These are phyloP conservation scores for Dorcoceras hygrometricum DNA, from an alignment of 257 asterid genomes.

Conservation along the genomic window DNA sequence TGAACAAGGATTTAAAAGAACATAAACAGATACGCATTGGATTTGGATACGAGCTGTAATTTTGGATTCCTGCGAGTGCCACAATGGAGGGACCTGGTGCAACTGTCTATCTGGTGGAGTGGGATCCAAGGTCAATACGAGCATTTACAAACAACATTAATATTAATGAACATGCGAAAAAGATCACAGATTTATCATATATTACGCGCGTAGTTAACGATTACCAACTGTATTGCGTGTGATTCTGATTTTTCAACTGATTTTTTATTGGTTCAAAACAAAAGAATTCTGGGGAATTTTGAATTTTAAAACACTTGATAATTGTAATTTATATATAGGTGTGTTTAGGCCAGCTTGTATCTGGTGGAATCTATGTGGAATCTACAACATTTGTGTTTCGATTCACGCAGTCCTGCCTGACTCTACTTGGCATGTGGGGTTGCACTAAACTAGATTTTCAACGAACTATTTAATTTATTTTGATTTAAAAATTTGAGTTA, in stretches of 20 bases:
- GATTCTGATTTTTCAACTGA: background rate
- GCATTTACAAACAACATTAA: background rate
- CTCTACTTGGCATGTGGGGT: too few species aligned
- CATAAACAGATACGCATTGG: background rate
- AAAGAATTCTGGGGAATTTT: too few species aligned
- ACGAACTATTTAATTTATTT: too few species aligned
- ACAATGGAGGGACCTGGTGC: background rate
- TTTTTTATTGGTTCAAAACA: background rate
- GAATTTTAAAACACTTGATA: too few species aligned
- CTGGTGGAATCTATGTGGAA: background rate
- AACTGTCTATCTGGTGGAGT: background rate
- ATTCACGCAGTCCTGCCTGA: too few species aligned
- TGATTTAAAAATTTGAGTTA: too few species aligned
- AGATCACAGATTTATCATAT: too few species aligned
- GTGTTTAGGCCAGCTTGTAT: background rate
- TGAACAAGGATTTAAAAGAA: conserved; percentile 16
- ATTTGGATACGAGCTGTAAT: background rate
- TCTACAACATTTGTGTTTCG: background rate
- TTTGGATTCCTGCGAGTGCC: background rate
- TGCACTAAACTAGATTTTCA: too few species aligned
- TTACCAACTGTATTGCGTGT: background rate
- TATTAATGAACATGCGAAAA: background rate
- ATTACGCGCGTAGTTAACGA: too few species aligned
- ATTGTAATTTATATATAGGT: background rate
- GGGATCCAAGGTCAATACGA: background rate